Conservation (phyloP, 305 asterid genomes). For the Fraxinus dipetala region DNA sequence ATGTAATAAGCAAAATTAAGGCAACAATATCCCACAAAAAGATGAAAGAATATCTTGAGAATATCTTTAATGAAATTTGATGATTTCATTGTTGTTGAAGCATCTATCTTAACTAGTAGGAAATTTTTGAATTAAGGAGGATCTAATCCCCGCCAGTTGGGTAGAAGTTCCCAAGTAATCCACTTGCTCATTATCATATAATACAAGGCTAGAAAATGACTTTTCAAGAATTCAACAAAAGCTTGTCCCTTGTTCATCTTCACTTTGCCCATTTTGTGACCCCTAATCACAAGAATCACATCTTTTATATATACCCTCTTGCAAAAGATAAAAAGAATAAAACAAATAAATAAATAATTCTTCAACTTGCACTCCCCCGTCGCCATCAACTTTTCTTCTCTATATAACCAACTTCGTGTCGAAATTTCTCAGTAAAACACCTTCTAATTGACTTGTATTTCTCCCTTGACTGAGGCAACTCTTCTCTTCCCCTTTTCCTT, state of each 20-base stretch:
- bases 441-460: not conserved
- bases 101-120: conserved; percentile 37
- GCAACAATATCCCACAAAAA: not conserved
- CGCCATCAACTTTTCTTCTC: conserved; percentile 20
- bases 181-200: conserved; percentile 32
- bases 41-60: not conserved
- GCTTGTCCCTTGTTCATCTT: conserved; percentile 1
- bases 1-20: not conserved
- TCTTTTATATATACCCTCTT: not conserved
- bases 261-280: not conserved
- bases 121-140: conserved; percentile 23
- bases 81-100: conserved; percentile 25
- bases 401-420: conserved; percentile 23
- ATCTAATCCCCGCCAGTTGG: conserved; percentile 44
- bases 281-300: not conserved
- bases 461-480: conserved; percentile 16
- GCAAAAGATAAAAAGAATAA: not conserved
- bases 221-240: conserved; percentile 21
- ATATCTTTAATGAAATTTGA: not conserved
- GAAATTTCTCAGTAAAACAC: conserved; percentile 18
- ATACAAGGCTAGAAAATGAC: conserved; percentile 27
- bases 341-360: conserved; percentile 10
- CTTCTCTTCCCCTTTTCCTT: not conserved
- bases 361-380: conserved; percentile 26
- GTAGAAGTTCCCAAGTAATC: conserved; percentile 26